These are phyloP conservation scores for Magnusiomyces magnusii DNA, from an alignment of 1,139 yeast genomes.

Conservation along the genomic window DNA sequence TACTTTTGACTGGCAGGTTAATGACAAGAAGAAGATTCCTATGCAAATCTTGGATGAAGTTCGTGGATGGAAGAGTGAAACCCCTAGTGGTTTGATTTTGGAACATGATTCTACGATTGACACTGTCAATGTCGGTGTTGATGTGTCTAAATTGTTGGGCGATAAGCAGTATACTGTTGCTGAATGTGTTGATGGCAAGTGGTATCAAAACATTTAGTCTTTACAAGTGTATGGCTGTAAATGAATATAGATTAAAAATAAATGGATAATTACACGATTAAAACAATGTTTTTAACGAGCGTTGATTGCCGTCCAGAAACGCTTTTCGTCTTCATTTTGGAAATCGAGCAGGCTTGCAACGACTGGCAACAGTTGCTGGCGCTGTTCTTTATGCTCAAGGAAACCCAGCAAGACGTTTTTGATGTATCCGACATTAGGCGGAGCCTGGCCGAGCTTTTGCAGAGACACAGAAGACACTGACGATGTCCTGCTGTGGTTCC, in stretches of 20 bases:
- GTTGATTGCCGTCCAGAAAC: constrained; percentile 52
- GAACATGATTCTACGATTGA: constrained; percentile 72
- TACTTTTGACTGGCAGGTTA: constrained; percentile 82
- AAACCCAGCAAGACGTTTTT: constrained; percentile 85
- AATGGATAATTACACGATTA: neutral
- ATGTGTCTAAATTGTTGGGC: constrained; percentile 46
- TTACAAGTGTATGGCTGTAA: neutral
- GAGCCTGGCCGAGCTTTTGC: neutral
- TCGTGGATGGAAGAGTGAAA: constrained; percentile 40
- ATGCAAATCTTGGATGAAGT: constrained; percentile 50
- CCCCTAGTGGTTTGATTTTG: constrained; percentile 55
- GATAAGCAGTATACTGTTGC: constrained; percentile 68
- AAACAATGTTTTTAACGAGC: neutral
- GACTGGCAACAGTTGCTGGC: constrained; percentile 78
- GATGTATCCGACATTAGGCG: constrained; percentile 58
- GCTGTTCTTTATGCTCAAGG: constrained; percentile 85
- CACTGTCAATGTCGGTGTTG: constrained; percentile 64
- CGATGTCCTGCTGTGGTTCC: constrained; percentile 4
- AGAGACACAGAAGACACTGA: neutral
- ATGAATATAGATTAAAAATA: neutral
- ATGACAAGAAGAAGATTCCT: constrained; percentile 38
- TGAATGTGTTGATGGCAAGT: constrained; percentile 62
- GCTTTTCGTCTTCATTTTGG: constrained; percentile 60
- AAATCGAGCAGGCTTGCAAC: constrained; percentile 66
- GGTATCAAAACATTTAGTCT: constrained; percentile 26